Evolutionary conservation across 768 basidiomycete genomes (phyloP), one percentile per base, ranked within the genome.

Genomic region (Leccinum obscurum): DNA sequence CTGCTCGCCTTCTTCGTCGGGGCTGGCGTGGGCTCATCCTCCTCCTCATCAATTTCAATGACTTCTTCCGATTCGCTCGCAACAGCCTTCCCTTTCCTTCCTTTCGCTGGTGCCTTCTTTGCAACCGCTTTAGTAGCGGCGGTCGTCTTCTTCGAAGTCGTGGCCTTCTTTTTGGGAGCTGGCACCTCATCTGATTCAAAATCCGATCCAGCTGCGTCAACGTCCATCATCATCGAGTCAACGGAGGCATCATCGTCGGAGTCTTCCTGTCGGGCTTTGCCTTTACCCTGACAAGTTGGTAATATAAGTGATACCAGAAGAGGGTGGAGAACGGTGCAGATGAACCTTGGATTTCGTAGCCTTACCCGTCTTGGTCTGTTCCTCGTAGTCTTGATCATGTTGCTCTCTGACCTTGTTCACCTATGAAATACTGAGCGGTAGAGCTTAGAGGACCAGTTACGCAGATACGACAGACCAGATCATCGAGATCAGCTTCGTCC

Each of bases 181-280:
- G 80, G 79, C 34, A 72, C 73, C 15, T 76, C 81, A 37, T 85
- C 83, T 3, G 68, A 68, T 17, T 85, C 79, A 34, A 72, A 71
- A 51, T 82, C 87, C 34, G 83, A 88, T 17, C 78, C 83, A 2
- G 71, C 81, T 10, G 66, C 76, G 62, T 89, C 89, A 51, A 91
- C 72, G 52, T 93, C 89, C 83, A 90, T 87, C 77, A 81, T 76
- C 89, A 91, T 91, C 3, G 89, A 92, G 68, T 92, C 92, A 14
- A 73, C 70, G 0, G 80, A 83, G 24, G 68, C 76, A 14, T 64
- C 79, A 37, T 64, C 79, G 35, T 87, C 88, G 3, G 83, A 87
- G 3, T 81, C 81, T 24, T 80, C 80, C 2, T 66, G 79, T 9
- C 77, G 78, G 10, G 76, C 80, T 67, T 80, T 83, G 26, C 77